A percentile compares a stretch with the other conserved stretches of the same genome.
These are phyloP conservation scores for Cymodocea nodosa DNA, from an alignment of 116 monocot genomes.

Conservation along the genomic window DNA sequence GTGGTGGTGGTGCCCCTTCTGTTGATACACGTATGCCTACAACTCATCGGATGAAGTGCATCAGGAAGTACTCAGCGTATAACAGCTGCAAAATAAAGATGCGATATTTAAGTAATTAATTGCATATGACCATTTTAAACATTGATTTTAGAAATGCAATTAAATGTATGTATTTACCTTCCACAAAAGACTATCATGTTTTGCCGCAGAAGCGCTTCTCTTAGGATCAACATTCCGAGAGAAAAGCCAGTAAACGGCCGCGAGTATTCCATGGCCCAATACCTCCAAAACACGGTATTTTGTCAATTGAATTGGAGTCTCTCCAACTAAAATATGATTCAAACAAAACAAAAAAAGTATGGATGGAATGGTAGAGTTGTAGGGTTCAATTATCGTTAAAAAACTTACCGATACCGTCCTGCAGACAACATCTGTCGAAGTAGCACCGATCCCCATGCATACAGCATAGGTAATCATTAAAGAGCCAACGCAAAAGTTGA, in stretches of 20 bases:
- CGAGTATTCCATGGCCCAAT: background rate
- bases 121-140: no score
- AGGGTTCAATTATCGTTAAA: no score
- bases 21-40: no score
- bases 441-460: background rate
- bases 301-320: background rate
- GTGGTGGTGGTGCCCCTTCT: no score
- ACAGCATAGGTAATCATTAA: background rate
- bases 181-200: background rate
- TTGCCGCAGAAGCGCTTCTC: background rate
- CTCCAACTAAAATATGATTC: background rate
- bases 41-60: no score
- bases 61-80: no score
- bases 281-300: background rate
- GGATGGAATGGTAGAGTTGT: no score
- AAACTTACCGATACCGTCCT: background rate
- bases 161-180: slow-evolving; percentile 5
- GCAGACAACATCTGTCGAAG: background rate
- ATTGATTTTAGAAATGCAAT: background rate
- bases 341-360: no score
- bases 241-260: background rate
- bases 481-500: background rate
- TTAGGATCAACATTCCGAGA: background rate
- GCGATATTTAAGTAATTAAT: no score
- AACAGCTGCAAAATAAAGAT: no score